Evolutionary conservation across 2,329 filamentous ascomycete species (phyloP).

Genomic region (Sporothrix globosa): DNA sequence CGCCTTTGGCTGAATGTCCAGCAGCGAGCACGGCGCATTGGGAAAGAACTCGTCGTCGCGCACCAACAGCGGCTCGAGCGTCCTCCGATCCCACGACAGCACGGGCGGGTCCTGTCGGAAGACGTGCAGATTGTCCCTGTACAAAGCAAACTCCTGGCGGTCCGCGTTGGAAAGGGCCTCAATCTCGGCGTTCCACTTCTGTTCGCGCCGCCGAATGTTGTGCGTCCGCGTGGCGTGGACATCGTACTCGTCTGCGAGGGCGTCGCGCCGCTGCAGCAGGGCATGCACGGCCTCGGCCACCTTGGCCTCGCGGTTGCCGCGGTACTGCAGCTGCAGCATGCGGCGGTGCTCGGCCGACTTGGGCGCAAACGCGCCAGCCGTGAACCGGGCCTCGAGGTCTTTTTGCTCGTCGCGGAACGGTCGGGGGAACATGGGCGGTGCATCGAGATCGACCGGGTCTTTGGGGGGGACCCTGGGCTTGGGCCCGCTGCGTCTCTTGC

Average conservation of each 20-base stretch:
- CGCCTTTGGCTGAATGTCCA: slow-evolving; percentile 68
- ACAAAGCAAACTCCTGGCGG: slow-evolving; percentile 37
- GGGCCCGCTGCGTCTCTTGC: slow-evolving; percentile 31
- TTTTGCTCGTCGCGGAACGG: slow-evolving; percentile 11
- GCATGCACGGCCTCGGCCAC: neutral
- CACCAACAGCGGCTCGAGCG: slow-evolving; percentile 69
- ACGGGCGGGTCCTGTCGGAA: slow-evolving; percentile 54
- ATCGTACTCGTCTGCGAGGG: neutral
- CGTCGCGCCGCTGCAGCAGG: neutral
- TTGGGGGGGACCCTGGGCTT: slow-evolving; percentile 1
- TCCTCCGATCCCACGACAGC: slow-evolving; percentile 70
- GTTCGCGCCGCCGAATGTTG: slow-evolving; percentile 11
- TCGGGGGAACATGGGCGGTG: neutral
- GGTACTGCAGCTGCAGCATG: slow-evolving; percentile 24
- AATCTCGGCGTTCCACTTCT: slow-evolving; percentile 31
- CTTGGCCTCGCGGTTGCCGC: slow-evolving; percentile 9
- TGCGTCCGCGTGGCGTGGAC: neutral
- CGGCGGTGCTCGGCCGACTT: neutral
- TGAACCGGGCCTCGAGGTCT: neutral
- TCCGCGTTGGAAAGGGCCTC: slow-evolving; percentile 32
- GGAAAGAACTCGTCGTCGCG: slow-evolving; percentile 68
- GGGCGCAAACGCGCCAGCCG: neutral
- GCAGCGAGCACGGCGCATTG: slow-evolving; percentile 56
- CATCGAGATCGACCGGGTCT: neutral
- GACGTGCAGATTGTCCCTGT: slow-evolving; percentile 59